Evolutionary conservation across 1,284 basidiomycete species (phyloP), one percentile per base, ranked within the genome.

Genomic region (Puccinia coronata): DNA sequence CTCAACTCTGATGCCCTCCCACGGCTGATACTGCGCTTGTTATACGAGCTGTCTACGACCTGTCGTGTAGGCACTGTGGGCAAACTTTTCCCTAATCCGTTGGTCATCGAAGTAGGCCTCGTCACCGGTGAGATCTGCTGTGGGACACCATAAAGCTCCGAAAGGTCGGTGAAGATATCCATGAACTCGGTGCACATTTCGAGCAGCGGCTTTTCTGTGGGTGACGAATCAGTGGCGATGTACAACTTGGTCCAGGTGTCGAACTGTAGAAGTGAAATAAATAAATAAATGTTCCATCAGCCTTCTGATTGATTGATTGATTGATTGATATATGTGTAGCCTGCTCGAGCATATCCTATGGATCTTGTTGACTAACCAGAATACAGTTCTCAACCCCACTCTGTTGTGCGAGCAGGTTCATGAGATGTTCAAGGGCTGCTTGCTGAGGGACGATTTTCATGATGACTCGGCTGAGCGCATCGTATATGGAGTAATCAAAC

Each of bases 221-320:
- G 94, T 0, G 93, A 94, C 25, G 92, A 91, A 85, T 99, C 96
- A 8, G 95, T 95, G 0, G 95, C 95, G 28, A 98, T 89, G 84
- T 95, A 96, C 47, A 98, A 89, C 75, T 94, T 90, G 25, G 94
- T 94, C 6, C 90, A 90, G 4, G 91, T 91, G 85, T 99, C 96
- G 84, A 98, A 98, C 16, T 98, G 87, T 86, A 96, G 98, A 0
- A n/a, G n/a, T n/a, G n/a, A n/a, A 93, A 93, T 86, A 97, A 98
- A 55, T 93, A 92, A n/a, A 63, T 95, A 82, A 94, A 93, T 91
- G 95, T 84, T 69, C 12, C 16, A 36, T 63, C 8, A 67, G 80
- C 28, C 43, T 41, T 23, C 25, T 28, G 18, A 16, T 18, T 43
- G 34, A 63, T 63, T 61, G 57, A 61, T n/a, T n/a, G n/a, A n/a